A percentile compares a stretch with the other conserved stretches of the same genome.
These are phyloP conservation scores for Penstemon davidsonii DNA, from an alignment of 257 asterid species.

Conservation along the genomic window DNA sequence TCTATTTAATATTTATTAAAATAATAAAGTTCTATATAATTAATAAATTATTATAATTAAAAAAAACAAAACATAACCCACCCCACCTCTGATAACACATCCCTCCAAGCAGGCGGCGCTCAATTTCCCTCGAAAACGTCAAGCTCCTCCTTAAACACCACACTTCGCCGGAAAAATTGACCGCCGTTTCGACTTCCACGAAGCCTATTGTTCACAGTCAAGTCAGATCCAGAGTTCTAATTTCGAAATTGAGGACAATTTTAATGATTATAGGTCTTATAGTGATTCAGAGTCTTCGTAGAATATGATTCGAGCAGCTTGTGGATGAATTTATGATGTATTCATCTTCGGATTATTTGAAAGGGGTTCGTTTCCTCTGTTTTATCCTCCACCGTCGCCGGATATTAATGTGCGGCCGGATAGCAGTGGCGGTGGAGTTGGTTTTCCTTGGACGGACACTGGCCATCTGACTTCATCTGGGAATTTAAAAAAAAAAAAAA, in stretches of 20 bases:
- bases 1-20: no score
- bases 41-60: no score
- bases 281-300: slow-evolving; percentile 26
- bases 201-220: slow-evolving; percentile 39
- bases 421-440: slow-evolving; percentile 34
- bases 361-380: slow-evolving; percentile 8
- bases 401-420: slow-evolving; percentile 11
- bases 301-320: slow-evolving; percentile 1
- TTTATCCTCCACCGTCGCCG: slow-evolving; percentile 10
- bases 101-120: slow-evolving; percentile 61
- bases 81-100: no score
- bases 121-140: slow-evolving; percentile 56
- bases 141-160: slow-evolving; percentile 26
- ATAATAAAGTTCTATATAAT: no score
- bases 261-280: background rate
- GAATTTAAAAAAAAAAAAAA: no score
- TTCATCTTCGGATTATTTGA: slow-evolving; percentile 18
- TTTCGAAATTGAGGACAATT: background rate
- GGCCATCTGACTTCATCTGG: slow-evolving; percentile 26
- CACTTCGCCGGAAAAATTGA: background rate
- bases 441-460: slow-evolving; percentile 33
- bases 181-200: slow-evolving; percentile 30
- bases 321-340: slow-evolving; percentile 26
- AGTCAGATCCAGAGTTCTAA: slow-evolving; percentile 15
- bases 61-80: no score